phyloP scores from a whole-genome alignment of 371 early-diverging fungal species.

The Mortierella sp. region DNA sequence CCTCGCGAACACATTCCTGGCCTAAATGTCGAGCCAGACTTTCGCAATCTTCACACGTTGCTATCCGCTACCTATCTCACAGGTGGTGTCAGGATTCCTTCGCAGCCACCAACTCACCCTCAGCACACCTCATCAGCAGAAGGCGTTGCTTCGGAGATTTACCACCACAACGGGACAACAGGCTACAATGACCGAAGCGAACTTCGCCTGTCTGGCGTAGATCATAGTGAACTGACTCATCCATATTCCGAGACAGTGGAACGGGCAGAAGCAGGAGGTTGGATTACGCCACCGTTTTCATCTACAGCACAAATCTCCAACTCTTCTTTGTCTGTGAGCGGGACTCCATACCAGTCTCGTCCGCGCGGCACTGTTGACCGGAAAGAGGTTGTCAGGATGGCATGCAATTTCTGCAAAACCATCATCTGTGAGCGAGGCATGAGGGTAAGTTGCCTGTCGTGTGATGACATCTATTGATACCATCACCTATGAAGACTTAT shows the following conservation, averaged over 20 bases:
- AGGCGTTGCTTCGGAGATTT: not conserved
- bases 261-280: slow-evolving; percentile 28
- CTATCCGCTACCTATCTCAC: not conserved
- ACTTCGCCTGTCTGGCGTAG: not conserved
- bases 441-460: slow-evolving; percentile 66
- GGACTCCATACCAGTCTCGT: not conserved
- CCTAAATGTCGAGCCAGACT: not conserved
- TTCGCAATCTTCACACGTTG: slow-evolving; percentile 4
- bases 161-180: slow-evolving; percentile 18
- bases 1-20: no score
- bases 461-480: no score
- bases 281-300: slow-evolving; percentile 3
- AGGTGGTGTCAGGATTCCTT: slow-evolving; percentile 31
- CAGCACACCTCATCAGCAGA: slow-evolving; percentile 8
- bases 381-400: slow-evolving; percentile 52
- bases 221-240: not conserved
- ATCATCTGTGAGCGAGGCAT: slow-evolving; percentile 81
- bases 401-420: slow-evolving; percentile 63
- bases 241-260: slow-evolving; percentile 30
- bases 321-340: not conserved
- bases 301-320: not conserved
- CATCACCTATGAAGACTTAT: no score
- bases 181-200: slow-evolving; percentile 1
- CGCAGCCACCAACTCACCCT: slow-evolving; percentile 6
- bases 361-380: slow-evolving; percentile 18